phyloP scores from a whole-genome alignment of 2,329 filamentous ascomycete species.

The Ophiostoma sp. region DNA sequence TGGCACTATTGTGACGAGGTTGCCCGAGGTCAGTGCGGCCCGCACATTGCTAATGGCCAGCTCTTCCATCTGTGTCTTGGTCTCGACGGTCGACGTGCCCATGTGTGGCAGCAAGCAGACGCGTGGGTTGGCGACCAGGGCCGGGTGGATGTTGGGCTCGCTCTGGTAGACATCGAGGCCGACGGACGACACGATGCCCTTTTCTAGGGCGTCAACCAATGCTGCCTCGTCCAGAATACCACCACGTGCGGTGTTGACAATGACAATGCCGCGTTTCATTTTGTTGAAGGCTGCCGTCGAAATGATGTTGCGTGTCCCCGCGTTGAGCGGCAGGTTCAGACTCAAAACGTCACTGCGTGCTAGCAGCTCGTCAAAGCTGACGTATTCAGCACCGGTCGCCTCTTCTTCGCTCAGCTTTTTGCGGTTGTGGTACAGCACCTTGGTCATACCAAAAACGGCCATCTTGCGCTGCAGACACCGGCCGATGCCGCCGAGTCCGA shows the following conservation, averaged over 20 bases:
- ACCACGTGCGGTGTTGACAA: slow-evolving; percentile 57
- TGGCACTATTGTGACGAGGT: slow-evolving; percentile 20
- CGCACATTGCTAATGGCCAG: slow-evolving; percentile 19
- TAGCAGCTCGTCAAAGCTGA: slow-evolving; percentile 57
- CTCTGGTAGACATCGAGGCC: slow-evolving; percentile 59
- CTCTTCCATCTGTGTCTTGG: slow-evolving; percentile 25
- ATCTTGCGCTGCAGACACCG: slow-evolving; percentile 49
- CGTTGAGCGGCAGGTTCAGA: slow-evolving; percentile 53
- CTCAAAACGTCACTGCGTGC: slow-evolving; percentile 55
- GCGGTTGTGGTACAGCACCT: slow-evolving; percentile 58
- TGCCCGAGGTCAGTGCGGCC: slow-evolving; percentile 4
- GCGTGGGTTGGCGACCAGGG: slow-evolving; percentile 58
- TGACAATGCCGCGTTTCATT: slow-evolving; percentile 57
- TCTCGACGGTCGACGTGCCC: slow-evolving; percentile 64
- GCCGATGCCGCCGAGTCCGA: slow-evolving; percentile 63
- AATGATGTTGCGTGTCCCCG: slow-evolving; percentile 50
- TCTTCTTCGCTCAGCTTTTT: slow-evolving; percentile 39
- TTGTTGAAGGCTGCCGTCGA: slow-evolving; percentile 49
- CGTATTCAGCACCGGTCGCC: slow-evolving; percentile 50
- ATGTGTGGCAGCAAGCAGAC: slow-evolving; percentile 67
- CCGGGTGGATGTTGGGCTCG: slow-evolving; percentile 62
- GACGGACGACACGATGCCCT: slow-evolving; percentile 53
- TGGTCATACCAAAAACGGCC: slow-evolving; percentile 54
- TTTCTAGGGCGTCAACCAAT: slow-evolving; percentile 53
- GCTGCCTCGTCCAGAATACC: slow-evolving; percentile 58